Conservation (phyloP, 768 basidiomycete species). For the Nevesoporus exiguus region DNA sequence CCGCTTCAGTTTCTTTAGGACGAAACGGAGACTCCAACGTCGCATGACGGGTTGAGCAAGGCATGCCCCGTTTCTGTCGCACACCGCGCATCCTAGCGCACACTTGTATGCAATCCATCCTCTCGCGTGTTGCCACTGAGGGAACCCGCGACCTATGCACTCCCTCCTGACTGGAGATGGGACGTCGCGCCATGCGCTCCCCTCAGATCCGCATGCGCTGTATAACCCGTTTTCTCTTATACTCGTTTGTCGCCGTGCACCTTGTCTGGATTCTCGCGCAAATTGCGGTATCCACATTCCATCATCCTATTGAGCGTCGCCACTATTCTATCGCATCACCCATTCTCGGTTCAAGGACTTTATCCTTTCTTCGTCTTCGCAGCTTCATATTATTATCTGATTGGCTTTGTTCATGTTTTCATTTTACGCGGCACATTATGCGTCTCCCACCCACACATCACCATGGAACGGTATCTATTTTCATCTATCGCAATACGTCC, state of each 20-base stretch:
- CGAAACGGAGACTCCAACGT: conserved; percentile 37
- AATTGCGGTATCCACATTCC: conserved; percentile 9
- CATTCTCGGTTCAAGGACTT: conserved; percentile 7
- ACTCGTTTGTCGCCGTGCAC: conserved; percentile 12
- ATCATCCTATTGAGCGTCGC: not conserved
- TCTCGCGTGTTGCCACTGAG: conserved; percentile 22
- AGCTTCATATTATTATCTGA: conserved; percentile 28
- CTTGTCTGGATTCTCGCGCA: conserved; percentile 20
- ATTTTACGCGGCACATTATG: conserved; percentile 26
- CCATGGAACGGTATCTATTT: conserved; percentile 31
- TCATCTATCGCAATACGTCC: conserved; percentile 24
- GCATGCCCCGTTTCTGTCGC: conserved; percentile 6
- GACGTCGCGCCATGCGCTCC: conserved; percentile 25
- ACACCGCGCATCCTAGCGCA: conserved; percentile 13
- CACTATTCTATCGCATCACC: conserved; percentile 3
- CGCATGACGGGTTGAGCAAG: conserved; percentile 24
- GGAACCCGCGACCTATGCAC: conserved; percentile 23
- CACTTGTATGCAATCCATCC: conserved; percentile 25
- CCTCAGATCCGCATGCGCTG: conserved; percentile 22
- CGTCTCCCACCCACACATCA: conserved; percentile 29
- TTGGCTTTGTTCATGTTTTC: conserved; percentile 20
- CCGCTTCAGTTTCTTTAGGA: conserved; percentile 57
- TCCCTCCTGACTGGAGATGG: conserved; percentile 18
- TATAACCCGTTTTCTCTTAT: conserved; percentile 15
- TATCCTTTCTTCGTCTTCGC: conserved; percentile 19